Evolutionary conservation across 768 basidiomycete species (phyloP).

Genomic region (Pleurotus eryngii): DNA sequence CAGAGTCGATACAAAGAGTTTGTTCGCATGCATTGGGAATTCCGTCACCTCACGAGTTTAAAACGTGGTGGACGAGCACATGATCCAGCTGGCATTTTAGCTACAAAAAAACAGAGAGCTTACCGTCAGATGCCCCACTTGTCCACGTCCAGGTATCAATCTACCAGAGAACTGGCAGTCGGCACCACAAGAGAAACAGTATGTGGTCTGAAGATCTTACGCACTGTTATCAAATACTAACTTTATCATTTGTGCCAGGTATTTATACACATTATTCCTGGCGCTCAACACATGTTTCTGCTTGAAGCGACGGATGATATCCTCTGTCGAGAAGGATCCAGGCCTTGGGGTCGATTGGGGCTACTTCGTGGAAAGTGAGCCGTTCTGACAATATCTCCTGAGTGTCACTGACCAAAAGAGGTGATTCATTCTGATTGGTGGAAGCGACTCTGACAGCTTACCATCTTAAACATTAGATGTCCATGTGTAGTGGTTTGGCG

Average conservation of each 20-base stretch:
- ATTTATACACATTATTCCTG: constrained; percentile 23
- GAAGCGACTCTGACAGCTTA: too few relatives aligned
- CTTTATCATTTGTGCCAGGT: constrained; percentile 8
- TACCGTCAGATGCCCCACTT: constrained; percentile 25
- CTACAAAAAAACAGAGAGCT: constrained; percentile 14
- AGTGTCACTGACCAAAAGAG: constrained; percentile 17
- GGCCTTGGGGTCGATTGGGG: constrained; percentile 23
- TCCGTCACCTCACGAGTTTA: constrained; percentile 14
- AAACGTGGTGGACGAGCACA: constrained; percentile 13
- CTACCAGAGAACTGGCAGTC: constrained; percentile 19
- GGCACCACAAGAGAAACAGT: constrained; percentile 10
- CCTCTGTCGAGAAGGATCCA: constrained; percentile 22
- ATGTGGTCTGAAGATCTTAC: not conserved
- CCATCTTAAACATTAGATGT: too few relatives aligned
- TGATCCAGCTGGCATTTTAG: constrained; percentile 9
- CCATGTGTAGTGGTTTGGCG: constrained; percentile 18
- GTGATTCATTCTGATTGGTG: constrained; percentile 12
- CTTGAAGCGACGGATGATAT: constrained; percentile 24
- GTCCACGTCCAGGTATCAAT: constrained; percentile 22
- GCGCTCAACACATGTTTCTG: constrained; percentile 31
- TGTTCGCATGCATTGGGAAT: constrained; percentile 12
- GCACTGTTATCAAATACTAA: too few relatives aligned
- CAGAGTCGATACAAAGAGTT: too few relatives aligned
- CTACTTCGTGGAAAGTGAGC: constrained; percentile 23
- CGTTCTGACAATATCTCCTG: constrained; percentile 21